phyloP scores from a whole-genome alignment of 371 early-diverging fungal species.

The Entomophthora muscae region DNA sequence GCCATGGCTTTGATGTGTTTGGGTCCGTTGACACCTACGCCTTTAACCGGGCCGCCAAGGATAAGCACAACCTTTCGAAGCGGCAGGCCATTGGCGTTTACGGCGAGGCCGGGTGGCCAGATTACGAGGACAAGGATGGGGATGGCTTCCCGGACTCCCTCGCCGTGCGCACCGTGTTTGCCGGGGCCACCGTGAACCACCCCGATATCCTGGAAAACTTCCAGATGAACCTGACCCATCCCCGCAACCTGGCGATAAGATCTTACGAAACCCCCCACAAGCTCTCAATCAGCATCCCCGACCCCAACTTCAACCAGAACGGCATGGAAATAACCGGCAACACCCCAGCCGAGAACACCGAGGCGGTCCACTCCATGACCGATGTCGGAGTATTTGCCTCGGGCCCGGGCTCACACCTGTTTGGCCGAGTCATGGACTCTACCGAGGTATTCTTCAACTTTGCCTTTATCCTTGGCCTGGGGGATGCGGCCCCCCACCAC shows the following conservation, averaged over 20 bases:
- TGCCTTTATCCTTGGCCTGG: slow-evolving; percentile 22
- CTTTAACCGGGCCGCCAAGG: slow-evolving; percentile 14
- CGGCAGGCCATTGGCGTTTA: slow-evolving; percentile 41
- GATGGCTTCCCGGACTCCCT: slow-evolving; percentile 50
- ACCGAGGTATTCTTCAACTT: slow-evolving; percentile 38
- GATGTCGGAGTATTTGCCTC: too few relatives aligned
- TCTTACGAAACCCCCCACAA: slow-evolving; percentile 15
- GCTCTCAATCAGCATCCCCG: slow-evolving; percentile 17
- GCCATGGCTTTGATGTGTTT: slow-evolving; percentile 50
- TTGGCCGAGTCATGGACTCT: slow-evolving; percentile 33
- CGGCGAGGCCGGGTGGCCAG: too few relatives aligned
- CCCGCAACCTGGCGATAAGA: slow-evolving; percentile 21
- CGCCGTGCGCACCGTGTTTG: slow-evolving; percentile 32
- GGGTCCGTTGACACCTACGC: slow-evolving; percentile 39
- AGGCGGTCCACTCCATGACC: slow-evolving; percentile 36
- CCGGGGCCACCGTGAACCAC: slow-evolving; percentile 37
- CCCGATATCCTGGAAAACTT: slow-evolving; percentile 38
- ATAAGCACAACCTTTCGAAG: slow-evolving; percentile 21
- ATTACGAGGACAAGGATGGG: slow-evolving; percentile 33
- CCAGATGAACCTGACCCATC: slow-evolving; percentile 22
- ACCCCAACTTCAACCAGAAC: slow-evolving; percentile 19
- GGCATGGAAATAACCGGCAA: slow-evolving; percentile 23
- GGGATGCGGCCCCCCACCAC: slow-evolving; percentile 8
- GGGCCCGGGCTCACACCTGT: slow-evolving; percentile 30
- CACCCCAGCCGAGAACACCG: slow-evolving; percentile 15